Conservation (phyloP, 805 yeast species). For the Saccharomyces jurei region DNA sequence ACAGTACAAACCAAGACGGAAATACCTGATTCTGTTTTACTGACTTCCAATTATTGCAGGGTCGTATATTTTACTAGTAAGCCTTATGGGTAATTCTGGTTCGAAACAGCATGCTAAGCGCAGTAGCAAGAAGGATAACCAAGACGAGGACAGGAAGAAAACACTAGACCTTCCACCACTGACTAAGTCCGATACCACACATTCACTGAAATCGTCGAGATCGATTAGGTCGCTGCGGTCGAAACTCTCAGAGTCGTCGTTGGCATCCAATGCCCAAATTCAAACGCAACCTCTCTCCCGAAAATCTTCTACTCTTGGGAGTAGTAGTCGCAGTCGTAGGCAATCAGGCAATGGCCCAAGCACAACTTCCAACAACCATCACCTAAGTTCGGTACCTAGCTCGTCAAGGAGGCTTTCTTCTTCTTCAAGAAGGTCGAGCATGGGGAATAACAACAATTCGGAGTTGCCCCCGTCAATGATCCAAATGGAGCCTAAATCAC, state of each 20-base stretch:
- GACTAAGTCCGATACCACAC: constrained; percentile 47
- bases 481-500: constrained; percentile 58
- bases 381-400: not conserved
- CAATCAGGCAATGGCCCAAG: not conserved
- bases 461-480: constrained; percentile 51
- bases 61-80: not conserved
- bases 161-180: constrained; percentile 32
- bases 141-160: constrained; percentile 2
- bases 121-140: constrained; percentile 4
- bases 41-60: not conserved
- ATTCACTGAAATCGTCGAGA: constrained; percentile 40
- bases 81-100: constrained; percentile 40
- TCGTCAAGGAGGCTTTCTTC: constrained; percentile 9
- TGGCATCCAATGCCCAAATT: constrained; percentile 17
- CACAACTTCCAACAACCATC: constrained; percentile 21
- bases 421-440: constrained; percentile 25
- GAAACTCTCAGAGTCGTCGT: constrained; percentile 24
- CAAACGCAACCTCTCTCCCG: not conserved
- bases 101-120: constrained; percentile 32
- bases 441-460: constrained; percentile 27
- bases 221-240: constrained; percentile 37
- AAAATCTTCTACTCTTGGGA: not conserved
- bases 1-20: not conserved
- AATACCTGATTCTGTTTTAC: not conserved
- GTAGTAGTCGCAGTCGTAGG: not conserved